Base-by-base conservation (phyloP, 2,329 filamentous ascomycete genomes). In the Penicillium nordicum region DNA sequence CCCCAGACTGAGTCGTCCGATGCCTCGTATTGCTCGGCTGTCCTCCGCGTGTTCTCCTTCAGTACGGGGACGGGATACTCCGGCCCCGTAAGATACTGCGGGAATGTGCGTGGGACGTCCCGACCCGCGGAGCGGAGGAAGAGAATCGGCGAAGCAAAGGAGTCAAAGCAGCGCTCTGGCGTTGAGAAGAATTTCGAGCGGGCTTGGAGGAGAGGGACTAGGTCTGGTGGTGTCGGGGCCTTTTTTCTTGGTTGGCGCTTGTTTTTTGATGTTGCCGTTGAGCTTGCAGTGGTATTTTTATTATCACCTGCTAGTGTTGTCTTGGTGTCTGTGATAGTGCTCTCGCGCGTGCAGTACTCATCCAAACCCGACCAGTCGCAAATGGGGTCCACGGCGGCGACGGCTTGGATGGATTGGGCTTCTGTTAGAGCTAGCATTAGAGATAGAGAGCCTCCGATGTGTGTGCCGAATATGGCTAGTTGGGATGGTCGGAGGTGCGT, bases 361-460 rank as follows among this genome's bases (percentile, higher is more conserved):
- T 79, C 76, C 21, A 79, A 58, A 0, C 69, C 65, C 2, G 70
- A 67, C 74, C 74, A 76, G 57, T 76, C 73, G 32, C 72, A 74
- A 4, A 76, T 50, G 0, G 74, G 74, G 14, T 74, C 68, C 8
- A 69, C 25, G 0, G 70, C 68, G 5, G 72, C 71, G 37, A 75
- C 63, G 10, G 71, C 70, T 30, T 64, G 60, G 21, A 76, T 57
- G 10, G 62, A 66, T 47, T 64, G 62, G 1, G 73, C 62, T 60
- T 76, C 74, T 10, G 74, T 78, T 18, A 79, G 66, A 0, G 76
- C 70, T 11, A 79, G 69, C 72, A 76, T 77, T 3, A 76, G 57
- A 4, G 76, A 75, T 48, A 79, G 56, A 0, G 74, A 77, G 18
- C 76, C 76, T 25, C 74, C 74, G 27, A 75, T 63, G 52, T 74